These are phyloP conservation scores for Boletellus dicymbophilus DNA, from an alignment of 1,284 basidiomycete species.

Conservation along the genomic window DNA sequence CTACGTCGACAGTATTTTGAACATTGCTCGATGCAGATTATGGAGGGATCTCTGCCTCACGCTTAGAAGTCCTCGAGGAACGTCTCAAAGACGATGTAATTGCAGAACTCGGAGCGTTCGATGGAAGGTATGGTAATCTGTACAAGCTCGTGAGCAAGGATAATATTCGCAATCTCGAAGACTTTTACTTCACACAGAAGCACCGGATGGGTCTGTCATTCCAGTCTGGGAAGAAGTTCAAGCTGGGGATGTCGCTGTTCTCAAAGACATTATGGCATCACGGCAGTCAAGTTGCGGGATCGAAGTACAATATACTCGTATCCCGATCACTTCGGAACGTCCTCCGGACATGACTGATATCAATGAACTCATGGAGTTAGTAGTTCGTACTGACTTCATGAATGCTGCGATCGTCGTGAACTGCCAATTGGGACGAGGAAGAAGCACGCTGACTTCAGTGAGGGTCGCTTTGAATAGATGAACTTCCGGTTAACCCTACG, in stretches of 20 bases:
- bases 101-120: constrained; percentile 80
- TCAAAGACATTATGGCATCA: constrained; percentile 89
- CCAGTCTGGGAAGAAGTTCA: constrained; percentile 96
- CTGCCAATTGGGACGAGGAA: constrained; percentile 94
- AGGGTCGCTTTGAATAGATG: constrained; percentile 23
- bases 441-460: constrained; percentile 89
- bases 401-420: constrained; percentile 91
- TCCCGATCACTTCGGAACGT: constrained; percentile 89
- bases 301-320: constrained; percentile 78
- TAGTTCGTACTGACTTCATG: constrained; percentile 72
- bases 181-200: constrained; percentile 90
- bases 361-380: constrained; percentile 80
- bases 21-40: constrained; percentile 58
- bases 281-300: constrained; percentile 47
- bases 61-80: constrained; percentile 90
- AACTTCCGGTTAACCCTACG: constrained; percentile 7
- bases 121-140: constrained; percentile 61
- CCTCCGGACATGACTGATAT: constrained; percentile 72
- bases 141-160: neutral
- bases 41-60: constrained; percentile 87
- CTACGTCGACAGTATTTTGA: constrained; percentile 3
- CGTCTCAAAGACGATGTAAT: constrained; percentile 90
- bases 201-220: constrained; percentile 84
- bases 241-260: constrained; percentile 76
- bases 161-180: constrained; percentile 28